These are phyloP conservation scores for Camillea tinctor DNA, from an alignment of 2,329 filamentous ascomycete species.

Conservation along the genomic window DNA sequence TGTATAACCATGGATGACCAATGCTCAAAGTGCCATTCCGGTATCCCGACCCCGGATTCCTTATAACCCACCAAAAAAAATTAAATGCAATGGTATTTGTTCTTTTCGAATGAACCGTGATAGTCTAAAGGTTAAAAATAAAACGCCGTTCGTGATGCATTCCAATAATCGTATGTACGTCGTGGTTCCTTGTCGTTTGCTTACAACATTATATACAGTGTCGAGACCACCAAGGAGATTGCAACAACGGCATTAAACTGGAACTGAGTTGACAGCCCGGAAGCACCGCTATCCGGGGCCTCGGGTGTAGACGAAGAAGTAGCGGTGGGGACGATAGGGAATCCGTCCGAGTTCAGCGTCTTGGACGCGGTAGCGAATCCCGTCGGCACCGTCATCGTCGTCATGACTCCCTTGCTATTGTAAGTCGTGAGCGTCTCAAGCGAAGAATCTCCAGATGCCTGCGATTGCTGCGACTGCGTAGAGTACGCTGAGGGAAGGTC, in stretches of 20 bases:
- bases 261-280: background rate
- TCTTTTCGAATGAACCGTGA: background rate
- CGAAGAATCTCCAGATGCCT: conserved; percentile 35
- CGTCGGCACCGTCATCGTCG: conserved; percentile 39
- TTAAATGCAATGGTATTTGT: background rate
- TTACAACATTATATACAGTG: conserved; percentile 8
- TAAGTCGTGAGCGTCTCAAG: conserved; percentile 46
- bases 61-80: too few relatives aligned
- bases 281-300: conserved; percentile 11
- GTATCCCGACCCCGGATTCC: background rate
- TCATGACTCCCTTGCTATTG: conserved; percentile 49
- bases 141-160: background rate
- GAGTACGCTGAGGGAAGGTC: conserved; percentile 35
- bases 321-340: conserved; percentile 35
- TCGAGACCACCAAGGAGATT: conserved; percentile 1
- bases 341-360: conserved; percentile 45
- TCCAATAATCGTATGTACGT: background rate
- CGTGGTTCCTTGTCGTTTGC: background rate
- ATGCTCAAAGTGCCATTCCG: background rate
- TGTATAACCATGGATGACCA: background rate
- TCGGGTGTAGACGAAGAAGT: conserved; percentile 4
- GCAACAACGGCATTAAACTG: background rate
- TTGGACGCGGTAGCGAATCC: conserved; percentile 36
- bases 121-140: background rate
- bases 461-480: conserved; percentile 37